A percentile compares a stretch with the other conserved stretches of the same genome.
Conservation (phyloP, 768 basidiomycete species). For the Amanita phalloides region DNA sequence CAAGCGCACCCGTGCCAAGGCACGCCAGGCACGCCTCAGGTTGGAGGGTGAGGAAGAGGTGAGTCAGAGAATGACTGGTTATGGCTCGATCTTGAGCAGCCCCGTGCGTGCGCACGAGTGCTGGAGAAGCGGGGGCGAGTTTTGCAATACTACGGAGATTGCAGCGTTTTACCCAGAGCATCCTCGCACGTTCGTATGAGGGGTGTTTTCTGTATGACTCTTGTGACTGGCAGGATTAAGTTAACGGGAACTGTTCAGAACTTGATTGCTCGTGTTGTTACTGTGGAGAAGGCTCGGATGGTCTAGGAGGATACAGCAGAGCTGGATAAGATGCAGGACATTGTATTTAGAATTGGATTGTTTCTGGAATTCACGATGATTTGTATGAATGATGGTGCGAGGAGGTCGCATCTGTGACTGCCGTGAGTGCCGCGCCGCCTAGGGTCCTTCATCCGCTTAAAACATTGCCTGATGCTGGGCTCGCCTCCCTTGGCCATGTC, state of each 20-base stretch:
- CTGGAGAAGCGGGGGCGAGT: conserved; percentile 4
- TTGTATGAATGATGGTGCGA: not conserved
- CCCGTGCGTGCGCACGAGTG: conserved; percentile 1
- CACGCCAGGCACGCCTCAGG: conserved; percentile 26
- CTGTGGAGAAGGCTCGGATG: conserved; percentile 3
- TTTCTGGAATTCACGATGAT: not conserved
- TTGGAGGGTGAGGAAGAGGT: conserved; percentile 40
- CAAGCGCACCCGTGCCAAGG: conserved; percentile 27
- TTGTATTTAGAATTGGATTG: not conserved
- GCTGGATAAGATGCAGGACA: not conserved
- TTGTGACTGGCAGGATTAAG: not conserved
- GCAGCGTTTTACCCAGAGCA: conserved; percentile 1
- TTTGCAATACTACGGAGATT: not conserved
- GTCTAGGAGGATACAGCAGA: not conserved
- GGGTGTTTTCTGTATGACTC: not conserved
- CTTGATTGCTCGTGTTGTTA: not conserved
- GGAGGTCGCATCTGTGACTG: not conserved
- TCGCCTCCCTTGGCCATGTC: conserved; percentile 13
- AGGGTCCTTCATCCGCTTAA: not conserved
- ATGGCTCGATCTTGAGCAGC: conserved; percentile 1
- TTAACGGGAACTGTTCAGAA: not conserved
- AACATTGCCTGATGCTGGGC: conserved; percentile 4
- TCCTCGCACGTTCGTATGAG: conserved; percentile 1
- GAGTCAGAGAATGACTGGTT: conserved; percentile 19
- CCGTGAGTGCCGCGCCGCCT: too few species aligned